Evolutionary conservation across 441 rosid genomes (phyloP).

Genomic region (Rhodomyrtus psidioides): DNA sequence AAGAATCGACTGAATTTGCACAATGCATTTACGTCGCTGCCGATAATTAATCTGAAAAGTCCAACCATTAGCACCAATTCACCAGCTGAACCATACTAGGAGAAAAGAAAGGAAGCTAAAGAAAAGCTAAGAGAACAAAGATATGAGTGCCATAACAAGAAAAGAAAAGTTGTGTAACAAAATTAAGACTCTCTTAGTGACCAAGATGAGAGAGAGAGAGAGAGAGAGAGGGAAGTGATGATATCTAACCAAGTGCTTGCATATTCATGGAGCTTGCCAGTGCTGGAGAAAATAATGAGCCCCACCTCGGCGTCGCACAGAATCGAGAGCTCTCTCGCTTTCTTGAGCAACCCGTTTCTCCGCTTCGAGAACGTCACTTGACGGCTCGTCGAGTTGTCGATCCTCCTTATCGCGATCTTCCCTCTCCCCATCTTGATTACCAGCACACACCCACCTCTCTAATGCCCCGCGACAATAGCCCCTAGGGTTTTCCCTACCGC

Average conservation of each 20-base stretch:
- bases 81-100: not conserved
- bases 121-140: not conserved
- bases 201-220: not conserved
- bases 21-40: not conserved
- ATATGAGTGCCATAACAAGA: not conserved
- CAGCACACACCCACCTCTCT: not conserved
- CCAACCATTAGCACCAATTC: not conserved
- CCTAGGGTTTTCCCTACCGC: not conserved
- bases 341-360: conserved; percentile 50
- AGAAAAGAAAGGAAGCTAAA: not conserved
- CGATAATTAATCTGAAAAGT: not conserved
- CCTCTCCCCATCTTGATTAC: conserved; percentile 44
- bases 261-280: conserved; percentile 49
- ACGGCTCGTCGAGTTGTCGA: conserved; percentile 45
- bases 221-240: not conserved
- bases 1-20: not conserved
- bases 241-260: conserved; percentile 41
- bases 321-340: conserved; percentile 52
- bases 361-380: conserved; percentile 65
- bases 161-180: not conserved
- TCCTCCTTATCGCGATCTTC: conserved; percentile 46
- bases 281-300: conserved; percentile 46
- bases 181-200: not conserved
- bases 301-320: conserved; percentile 64
- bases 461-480: not conserved